These are phyloP conservation scores for Corymbia citriodora DNA, from an alignment of 441 rosid species.

Conservation along the genomic window DNA sequence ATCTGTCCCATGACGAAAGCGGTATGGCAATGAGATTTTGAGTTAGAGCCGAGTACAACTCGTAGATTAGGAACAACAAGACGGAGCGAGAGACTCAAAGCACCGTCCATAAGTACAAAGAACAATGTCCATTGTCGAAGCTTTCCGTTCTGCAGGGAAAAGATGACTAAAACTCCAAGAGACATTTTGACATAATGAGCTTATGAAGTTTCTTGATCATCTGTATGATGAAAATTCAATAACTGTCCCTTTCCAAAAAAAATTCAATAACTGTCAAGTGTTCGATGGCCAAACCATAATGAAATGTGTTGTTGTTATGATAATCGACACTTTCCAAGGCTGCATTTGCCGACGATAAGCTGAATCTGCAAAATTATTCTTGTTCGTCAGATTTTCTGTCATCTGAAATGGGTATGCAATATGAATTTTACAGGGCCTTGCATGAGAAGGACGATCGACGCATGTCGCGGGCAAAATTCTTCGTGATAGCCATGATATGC, in stretches of 20 bases:
- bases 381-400: background rate
- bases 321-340: background rate
- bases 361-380: background rate
- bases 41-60: background rate
- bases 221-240: background rate
- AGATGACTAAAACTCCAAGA: background rate
- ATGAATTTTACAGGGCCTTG: conserved; percentile 31
- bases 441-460: conserved; percentile 46
- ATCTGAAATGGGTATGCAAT: background rate
- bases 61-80: background rate
- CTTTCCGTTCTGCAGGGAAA: background rate
- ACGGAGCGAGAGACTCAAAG: background rate
- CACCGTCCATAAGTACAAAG: background rate
- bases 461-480: conserved; percentile 58
- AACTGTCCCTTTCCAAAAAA: background rate
- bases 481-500: conserved; percentile 45
- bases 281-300: background rate
- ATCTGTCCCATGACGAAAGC: background rate
- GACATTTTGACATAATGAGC: background rate
- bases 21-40: background rate
- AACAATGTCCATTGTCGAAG: background rate
- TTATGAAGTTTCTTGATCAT: background rate
- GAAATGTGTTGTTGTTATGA: background rate
- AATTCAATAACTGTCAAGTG: background rate
- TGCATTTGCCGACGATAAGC: background rate